Conservation (phyloP, 495 filamentous ascomycete species). For the Hyaloscypha bicolor region DNA sequence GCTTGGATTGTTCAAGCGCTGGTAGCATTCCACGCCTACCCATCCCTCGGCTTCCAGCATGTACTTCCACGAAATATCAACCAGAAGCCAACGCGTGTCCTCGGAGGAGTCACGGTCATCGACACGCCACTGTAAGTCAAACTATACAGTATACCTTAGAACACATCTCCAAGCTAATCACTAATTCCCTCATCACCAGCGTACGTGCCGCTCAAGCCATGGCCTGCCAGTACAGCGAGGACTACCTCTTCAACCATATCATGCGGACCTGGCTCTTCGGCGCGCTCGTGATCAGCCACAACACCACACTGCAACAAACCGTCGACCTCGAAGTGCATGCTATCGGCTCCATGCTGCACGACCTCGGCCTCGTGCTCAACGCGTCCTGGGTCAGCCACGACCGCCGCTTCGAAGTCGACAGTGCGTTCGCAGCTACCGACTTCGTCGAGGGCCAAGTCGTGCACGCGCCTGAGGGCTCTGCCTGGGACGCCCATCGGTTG, state of each 20-base stretch:
- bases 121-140: slow-evolving; percentile 40
- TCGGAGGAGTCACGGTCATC: slow-evolving; percentile 40
- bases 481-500: slow-evolving; percentile 41
- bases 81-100: slow-evolving; percentile 25
- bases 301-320: slow-evolving; percentile 31
- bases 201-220: slow-evolving; percentile 42
- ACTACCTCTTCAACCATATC: slow-evolving; percentile 36
- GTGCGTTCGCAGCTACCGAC: slow-evolving; percentile 40
- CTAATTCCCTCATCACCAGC: slow-evolving; percentile 29
- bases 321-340: slow-evolving; percentile 41
- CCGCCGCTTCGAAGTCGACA: slow-evolving; percentile 48
- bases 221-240: slow-evolving; percentile 39
- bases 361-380: slow-evolving; percentile 36
- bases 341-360: slow-evolving; percentile 38
- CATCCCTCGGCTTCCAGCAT: slow-evolving; percentile 29
- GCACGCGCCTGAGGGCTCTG: slow-evolving; percentile 27
- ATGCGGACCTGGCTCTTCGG: slow-evolving; percentile 38
- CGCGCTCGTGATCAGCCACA: slow-evolving; percentile 34
- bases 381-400: slow-evolving; percentile 35
- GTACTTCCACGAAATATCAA: slow-evolving; percentile 27
- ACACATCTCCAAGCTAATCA: slow-evolving; percentile 16
- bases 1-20: slow-evolving; percentile 27
- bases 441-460: slow-evolving; percentile 36
- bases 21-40: slow-evolving; percentile 24
- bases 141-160: slow-evolving; percentile 16